Percentiles rank a stretch among this genome's conserved stretches.
Evolutionary conservation across 331 rosid genomes (phyloP).

Genomic region (Acacia pycnantha): DNA sequence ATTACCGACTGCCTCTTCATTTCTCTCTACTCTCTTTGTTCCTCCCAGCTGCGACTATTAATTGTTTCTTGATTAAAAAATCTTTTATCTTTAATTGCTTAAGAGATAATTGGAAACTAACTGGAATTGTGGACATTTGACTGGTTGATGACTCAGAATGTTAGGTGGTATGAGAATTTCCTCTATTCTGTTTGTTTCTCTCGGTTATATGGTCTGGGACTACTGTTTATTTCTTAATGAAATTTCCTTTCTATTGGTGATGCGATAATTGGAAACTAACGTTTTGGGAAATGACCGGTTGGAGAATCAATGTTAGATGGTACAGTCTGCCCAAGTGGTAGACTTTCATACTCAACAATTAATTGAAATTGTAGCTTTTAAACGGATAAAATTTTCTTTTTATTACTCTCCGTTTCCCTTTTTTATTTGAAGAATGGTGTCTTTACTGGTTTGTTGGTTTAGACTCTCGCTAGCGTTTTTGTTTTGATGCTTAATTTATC

Average conservation of each 20-base stretch:
- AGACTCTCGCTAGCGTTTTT: not conserved
- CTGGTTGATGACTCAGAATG: not conserved
- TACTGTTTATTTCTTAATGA: not conserved
- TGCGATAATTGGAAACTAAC: not conserved
- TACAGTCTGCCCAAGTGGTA: not conserved
- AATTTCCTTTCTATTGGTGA: slow-evolving; percentile 6
- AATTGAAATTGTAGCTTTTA: not conserved
- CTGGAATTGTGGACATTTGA: not conserved
- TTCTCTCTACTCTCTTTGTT: not conserved
- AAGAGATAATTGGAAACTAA: slow-evolving; percentile 1
- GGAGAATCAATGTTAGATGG: not conserved
- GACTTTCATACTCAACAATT: not conserved
- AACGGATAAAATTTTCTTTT: not conserved
- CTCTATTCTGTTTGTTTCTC: not conserved
- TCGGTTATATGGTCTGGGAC: not conserved
- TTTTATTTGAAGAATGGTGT: not conserved
- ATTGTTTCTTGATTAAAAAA: not conserved
- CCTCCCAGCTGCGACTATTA: not conserved
- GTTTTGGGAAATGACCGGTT: not conserved
- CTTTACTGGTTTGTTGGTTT: not conserved
- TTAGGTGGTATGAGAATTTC: not conserved
- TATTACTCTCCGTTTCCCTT: not conserved
- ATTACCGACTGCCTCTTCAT: not conserved
- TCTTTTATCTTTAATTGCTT: not conserved
- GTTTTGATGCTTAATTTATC: not conserved